Base-by-base conservation (phyloP, 2,329 filamentous ascomycete species). In the Pestalotiopsis fici region DNA sequence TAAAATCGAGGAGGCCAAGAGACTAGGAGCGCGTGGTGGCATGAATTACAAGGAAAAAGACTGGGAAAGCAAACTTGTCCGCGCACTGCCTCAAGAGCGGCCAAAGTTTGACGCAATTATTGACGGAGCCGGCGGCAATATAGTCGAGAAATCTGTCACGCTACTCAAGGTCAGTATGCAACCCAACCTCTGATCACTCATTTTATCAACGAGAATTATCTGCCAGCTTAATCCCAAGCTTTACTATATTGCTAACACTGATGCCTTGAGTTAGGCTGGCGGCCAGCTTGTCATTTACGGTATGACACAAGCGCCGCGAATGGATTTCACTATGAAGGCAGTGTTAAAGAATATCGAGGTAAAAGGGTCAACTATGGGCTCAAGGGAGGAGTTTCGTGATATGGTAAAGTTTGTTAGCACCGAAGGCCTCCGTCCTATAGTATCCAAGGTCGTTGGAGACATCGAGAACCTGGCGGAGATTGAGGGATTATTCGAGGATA, bases 331-430 rank as follows among this genome's bases (percentile, higher is more conserved):
- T 15, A 97, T 97, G 92, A 81, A 85, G 68, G 94, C 93, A 0
- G 91, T 95, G 15, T 80, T 97, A 67, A 93, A 91, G 78, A 97
- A 97, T 73, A 88, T 97, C 54, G 94, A 97, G 72, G 84, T 97
- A 31, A 87, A 87, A 63, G 95, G 95, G n/a, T 90, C 88, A 11
- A 97, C 94, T 0, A 97, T 97, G 94, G 95, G 95, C 1, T 96
- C 93, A 13, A 86, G 92, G 60, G 90, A 89, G 74, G 95, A 97
- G 79, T 97, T 97, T 75, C 84, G 84, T 21, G 92, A 95, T 21
- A 97, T 97, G 93, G 85, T 97, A 11, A 83, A 87, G 2, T 97
- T 97, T 80, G 91, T 97, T 39, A 85, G 84, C 95, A 91, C 69
- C 86, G 90, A 66, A 87, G 11, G 13, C 1, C 9, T 43, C 39